Percentiles rank a stretch among this genome's conserved stretches.
phyloP scores from a whole-genome alignment of 23 red algal genomes.

The Gracilaria domingensis region DNA sequence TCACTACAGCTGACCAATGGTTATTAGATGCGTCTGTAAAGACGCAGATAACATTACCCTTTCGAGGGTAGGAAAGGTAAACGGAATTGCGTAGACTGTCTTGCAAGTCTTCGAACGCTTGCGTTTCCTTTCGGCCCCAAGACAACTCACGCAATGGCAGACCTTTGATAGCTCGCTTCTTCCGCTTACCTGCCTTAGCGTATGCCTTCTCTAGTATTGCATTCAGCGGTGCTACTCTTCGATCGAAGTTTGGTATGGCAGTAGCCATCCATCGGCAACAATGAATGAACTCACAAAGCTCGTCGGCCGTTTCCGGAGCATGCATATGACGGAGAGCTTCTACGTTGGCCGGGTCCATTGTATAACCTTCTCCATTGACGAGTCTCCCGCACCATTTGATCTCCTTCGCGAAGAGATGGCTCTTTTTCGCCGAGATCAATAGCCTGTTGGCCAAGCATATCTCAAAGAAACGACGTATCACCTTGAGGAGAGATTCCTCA shows the following conservation, averaged over 20 bases:
- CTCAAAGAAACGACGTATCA: constrained; percentile 13
- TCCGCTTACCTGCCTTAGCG: neutral
- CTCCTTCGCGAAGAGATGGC: neutral
- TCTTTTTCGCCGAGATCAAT: constrained; percentile 22
- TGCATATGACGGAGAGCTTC: neutral
- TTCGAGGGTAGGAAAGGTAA: neutral
- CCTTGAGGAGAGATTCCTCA: neutral
- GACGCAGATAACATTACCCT: constrained; percentile 1
- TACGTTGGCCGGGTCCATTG: constrained; percentile 11
- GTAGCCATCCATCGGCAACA: constrained; percentile 38
- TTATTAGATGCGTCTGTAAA: constrained; percentile 15
- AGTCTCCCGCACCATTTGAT: constrained; percentile 46
- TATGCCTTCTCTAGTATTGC: neutral
- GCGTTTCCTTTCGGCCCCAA: neutral
- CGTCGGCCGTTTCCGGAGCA: neutral
- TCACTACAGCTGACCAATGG: neutral
- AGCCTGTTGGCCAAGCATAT: constrained; percentile 26
- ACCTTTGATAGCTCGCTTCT: neutral
- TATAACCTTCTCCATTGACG: neutral
- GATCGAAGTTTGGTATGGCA: neutral
- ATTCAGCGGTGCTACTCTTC: neutral
- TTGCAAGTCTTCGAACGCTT: constrained; percentile 15
- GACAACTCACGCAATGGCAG: neutral
- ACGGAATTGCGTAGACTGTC: constrained; percentile 12
- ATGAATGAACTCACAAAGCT: constrained; percentile 20